Evolutionary conservation across 257 asterid genomes (phyloP), one percentile per base, ranked within the genome.

Genomic region (Verbena officinalis): DNA sequence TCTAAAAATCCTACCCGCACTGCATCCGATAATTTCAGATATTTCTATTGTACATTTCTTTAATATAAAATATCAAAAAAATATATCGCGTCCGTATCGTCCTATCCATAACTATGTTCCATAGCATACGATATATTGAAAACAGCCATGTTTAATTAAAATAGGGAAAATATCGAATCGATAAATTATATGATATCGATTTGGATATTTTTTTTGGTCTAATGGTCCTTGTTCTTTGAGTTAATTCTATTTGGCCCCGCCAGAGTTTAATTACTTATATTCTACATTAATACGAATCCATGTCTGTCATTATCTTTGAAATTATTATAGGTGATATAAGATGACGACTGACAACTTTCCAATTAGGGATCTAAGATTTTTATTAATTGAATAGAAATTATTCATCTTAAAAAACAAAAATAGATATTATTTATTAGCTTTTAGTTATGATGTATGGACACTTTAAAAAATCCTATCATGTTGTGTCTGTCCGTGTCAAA

Each of bases 211-310:
- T n/a, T 64, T 20, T n/a, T 36, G 40, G 24, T 36, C 0, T 2
- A 68, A 27, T 55, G 67, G 78, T 64, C 84, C 80, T 55, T 55
- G 5, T 21, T n/a, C 24, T 76, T 68, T 61, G n/a, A 43, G 11
- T 61, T 22, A 69, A 53, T 49, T 30, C 15, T 21, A 15, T 23
- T 36, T 65, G 68, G 71, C 2, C 68, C 71, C 69, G 33, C 33
- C 61, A 64, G 70, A 1, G 68, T 71, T 68, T 4, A 19, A 1
- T n/a, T 12, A 0, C 21, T 8, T 46, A 17, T 8, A 30, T 15
- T 42, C 34, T 16, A 15, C 7, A 11, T 36, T 34, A 19, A 57
- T 67, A 9, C 17, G 17, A 55, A 27, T 5, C 20, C 2, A 11
- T 40, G 22, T 19, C 24, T 40, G 22, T 19, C 24, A 60, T 42